Base-by-base conservation (phyloP, 2,329 filamentous ascomycete genomes). In the Exophiala sideris region DNA sequence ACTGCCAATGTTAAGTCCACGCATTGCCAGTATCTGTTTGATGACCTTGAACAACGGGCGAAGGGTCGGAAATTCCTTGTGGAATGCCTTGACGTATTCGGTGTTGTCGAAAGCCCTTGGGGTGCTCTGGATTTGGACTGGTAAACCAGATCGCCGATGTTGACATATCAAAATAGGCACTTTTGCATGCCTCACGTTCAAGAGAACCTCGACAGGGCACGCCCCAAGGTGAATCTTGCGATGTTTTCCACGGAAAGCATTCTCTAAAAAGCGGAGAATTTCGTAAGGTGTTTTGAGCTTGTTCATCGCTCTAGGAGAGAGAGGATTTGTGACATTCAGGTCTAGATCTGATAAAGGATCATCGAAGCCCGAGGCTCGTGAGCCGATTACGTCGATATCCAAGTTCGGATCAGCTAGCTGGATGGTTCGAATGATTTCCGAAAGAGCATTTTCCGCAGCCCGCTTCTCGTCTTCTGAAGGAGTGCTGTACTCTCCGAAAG, bases 281-380 rank as follows among this genome's bases (percentile, higher is more conserved):
- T 53, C 32, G 10, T 45, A 20, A n/a, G 52, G 54, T 12, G 39
- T 38, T 16, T 46, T 45, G 11, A 50, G 39, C 12, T 44, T 46
- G n/a, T 42, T 38, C 48, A 58, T 21, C 1, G 54, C 47, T 16
- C 32, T 33, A n/a, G 50, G 40, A n/a, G 41, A 45, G 5, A 45
- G 29, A 5, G 54, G 49, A 16, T 38, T 50, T 11, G 44, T 52
- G 11, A 64, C 45, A 49, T 67, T 73, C 67, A 71, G 78, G 62
- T 85, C 79, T 10, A 85, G 70, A 64, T 80, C 78, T 5, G 83
- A 85, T 38, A 72, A 70, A 24, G 77, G 73, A 49, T 77, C 64
- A 0, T 77, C 75, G 34, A 84, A 67, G 7, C 79, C 79, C 11
- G 76, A 82, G 9, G 68, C 66, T 52, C 78, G 71, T 7, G 81